Conservation (phyloP, 768 basidiomycete species). For the Leccinum arenicola region DNA sequence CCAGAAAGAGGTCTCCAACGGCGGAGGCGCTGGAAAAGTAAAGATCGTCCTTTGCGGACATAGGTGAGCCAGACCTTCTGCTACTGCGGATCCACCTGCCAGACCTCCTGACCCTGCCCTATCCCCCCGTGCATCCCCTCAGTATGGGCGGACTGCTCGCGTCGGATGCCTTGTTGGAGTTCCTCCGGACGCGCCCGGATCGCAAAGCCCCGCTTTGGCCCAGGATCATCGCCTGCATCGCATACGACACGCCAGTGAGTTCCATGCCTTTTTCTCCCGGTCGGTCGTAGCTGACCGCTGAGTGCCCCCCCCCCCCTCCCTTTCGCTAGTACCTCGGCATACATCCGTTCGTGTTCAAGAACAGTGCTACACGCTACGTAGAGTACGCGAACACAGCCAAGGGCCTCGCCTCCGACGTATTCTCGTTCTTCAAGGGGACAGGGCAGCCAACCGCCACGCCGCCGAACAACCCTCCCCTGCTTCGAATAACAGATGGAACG, state of each 20-base stretch:
- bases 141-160: constrained; percentile 94
- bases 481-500: constrained; percentile 32
- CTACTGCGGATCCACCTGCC: background rate
- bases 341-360: constrained; percentile 83
- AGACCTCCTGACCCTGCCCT: background rate
- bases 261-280: background rate
- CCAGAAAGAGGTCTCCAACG: constrained; percentile 75
- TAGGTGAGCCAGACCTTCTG: constrained; percentile 45
- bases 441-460: constrained; percentile 34
- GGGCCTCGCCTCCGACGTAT: constrained; percentile 57
- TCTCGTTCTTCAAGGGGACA: constrained; percentile 52
- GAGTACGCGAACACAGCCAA: constrained; percentile 67
- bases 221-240: constrained; percentile 76
- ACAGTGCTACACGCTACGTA: constrained; percentile 70
- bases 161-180: constrained; percentile 78
- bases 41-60: constrained; percentile 89
- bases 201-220: constrained; percentile 77
- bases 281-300: background rate
- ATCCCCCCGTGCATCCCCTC: background rate
- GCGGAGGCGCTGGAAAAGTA: constrained; percentile 68
- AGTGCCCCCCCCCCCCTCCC: background rate
- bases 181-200: constrained; percentile 65
- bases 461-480: constrained; percentile 24
- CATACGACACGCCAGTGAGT: constrained; percentile 89
- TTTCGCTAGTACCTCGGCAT: constrained; percentile 75